A percentile compares a stretch with the other conserved stretches of the same genome.
Conservation (phyloP, 768 basidiomycete species). For the Cyclocybe cylindracea region DNA sequence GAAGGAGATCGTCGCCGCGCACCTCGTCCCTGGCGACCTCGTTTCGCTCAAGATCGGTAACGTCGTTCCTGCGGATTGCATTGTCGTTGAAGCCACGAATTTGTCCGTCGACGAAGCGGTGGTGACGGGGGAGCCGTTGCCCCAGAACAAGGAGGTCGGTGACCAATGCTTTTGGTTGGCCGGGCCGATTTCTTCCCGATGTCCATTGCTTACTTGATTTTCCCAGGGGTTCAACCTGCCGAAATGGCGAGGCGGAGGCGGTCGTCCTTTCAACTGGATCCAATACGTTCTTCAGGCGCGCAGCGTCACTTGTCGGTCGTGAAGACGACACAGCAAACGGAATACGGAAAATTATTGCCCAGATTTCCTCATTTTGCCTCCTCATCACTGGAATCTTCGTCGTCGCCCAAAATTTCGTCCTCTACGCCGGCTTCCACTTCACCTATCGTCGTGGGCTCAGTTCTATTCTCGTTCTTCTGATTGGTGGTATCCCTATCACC, state of each 20-base stretch:
- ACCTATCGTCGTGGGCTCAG: slow-evolving; percentile 92
- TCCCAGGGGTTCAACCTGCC: slow-evolving; percentile 90
- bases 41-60: slow-evolving; percentile 99
- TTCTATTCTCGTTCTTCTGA: slow-evolving; percentile 97
- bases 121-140: slow-evolving; percentile 95
- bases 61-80: slow-evolving; percentile 96
- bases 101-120: slow-evolving; percentile 99
- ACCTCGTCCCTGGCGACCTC: slow-evolving; percentile 94
- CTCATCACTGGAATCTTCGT: slow-evolving; percentile 96
- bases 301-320: slow-evolving; percentile 94
- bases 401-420: slow-evolving; percentile 87
- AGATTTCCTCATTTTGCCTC: slow-evolving; percentile 97
- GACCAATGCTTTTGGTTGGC: slow-evolving; percentile 98
- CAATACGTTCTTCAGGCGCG: slow-evolving; percentile 99
- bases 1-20: slow-evolving; percentile 88
- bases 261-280: slow-evolving; percentile 97
- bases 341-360: slow-evolving; percentile 97
- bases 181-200: slow-evolving; percentile 2
- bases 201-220: slow-evolving; percentile 1
- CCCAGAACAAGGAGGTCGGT: slow-evolving; percentile 85
- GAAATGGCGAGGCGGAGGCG: slow-evolving; percentile 98
- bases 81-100: slow-evolving; percentile 95
- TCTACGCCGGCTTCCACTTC: slow-evolving; percentile 93
- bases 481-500: slow-evolving; percentile 99
- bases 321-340: slow-evolving; percentile 98